Evolutionary conservation across 148 eudicot species (phyloP).

Genomic region (Persicaria tinctoria): DNA sequence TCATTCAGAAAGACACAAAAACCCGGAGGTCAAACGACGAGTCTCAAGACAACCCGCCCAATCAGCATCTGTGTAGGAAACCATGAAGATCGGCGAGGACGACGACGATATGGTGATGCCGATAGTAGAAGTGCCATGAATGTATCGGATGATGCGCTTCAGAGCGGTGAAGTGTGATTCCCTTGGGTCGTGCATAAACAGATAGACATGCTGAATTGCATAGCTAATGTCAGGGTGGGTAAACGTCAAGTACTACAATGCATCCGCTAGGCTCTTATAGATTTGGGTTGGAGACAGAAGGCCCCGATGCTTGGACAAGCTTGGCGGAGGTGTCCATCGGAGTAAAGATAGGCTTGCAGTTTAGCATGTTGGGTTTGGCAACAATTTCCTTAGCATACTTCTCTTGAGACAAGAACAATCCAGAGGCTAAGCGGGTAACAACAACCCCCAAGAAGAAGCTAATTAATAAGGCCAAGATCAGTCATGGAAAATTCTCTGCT

Average conservation of each 20-base stretch:
- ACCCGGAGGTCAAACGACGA: neutral
- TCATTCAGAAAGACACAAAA: neutral
- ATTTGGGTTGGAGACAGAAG: neutral
- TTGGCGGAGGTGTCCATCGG: too few species aligned
- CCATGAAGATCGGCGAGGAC: neutral
- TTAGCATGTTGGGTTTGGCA: too few species aligned
- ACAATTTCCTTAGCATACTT: too few species aligned
- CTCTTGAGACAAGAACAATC: too few species aligned
- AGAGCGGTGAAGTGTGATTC: neutral
- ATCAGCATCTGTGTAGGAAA: neutral
- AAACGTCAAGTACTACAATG: too few species aligned
- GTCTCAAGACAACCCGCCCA: neutral
- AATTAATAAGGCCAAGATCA: neutral
- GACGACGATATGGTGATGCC: neutral
- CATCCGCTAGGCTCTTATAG: neutral
- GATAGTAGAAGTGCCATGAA: neutral
- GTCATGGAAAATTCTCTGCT: neutral
- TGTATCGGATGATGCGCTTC: neutral
- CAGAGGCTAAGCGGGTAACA: too few species aligned
- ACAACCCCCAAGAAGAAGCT: too few species aligned
- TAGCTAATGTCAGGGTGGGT: neutral
- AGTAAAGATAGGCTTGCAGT: too few species aligned
- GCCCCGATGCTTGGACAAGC: neutral
- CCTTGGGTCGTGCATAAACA: neutral
- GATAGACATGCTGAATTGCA: neutral